These are phyloP conservation scores for Ligustrum vulgare DNA, from an alignment of 257 asterid genomes.

Conservation along the genomic window DNA sequence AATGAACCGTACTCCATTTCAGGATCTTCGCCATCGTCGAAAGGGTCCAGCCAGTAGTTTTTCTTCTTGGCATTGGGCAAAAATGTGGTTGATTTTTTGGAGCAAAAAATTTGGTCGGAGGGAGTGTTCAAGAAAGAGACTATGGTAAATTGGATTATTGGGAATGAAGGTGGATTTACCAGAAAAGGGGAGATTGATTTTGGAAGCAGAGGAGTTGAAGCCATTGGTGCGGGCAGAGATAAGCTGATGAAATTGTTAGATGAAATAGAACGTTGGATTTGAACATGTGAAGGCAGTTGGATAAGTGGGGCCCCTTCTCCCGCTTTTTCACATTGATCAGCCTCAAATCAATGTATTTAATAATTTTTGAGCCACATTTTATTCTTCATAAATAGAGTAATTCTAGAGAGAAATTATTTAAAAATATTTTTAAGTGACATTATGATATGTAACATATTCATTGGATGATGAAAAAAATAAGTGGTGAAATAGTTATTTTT, in stretches of 20 bases:
- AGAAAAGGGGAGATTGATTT: slow-evolving; percentile 45
- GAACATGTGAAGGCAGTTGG: slow-evolving; percentile 64
- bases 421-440: too few relatives aligned
- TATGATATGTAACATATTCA: too few relatives aligned
- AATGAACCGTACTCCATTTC: slow-evolving; percentile 67
- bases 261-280: slow-evolving; percentile 40
- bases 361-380: too few relatives aligned
- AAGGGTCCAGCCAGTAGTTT: slow-evolving; percentile 86
- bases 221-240: slow-evolving; percentile 34
- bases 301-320: slow-evolving; percentile 53
- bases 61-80: slow-evolving; percentile 52
- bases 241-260: background rate
- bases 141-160: slow-evolving; percentile 31
- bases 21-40: slow-evolving; percentile 76
- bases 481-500: too few relatives aligned
- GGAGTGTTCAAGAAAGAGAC: slow-evolving; percentile 29
- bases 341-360: too few relatives aligned
- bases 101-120: slow-evolving; percentile 1
- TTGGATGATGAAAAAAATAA: too few relatives aligned
- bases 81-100: slow-evolving; percentile 30
- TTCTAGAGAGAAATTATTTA: too few relatives aligned
- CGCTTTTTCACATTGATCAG: background rate
- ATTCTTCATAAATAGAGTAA: too few relatives aligned
- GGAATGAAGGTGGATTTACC: slow-evolving; percentile 35
- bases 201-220: slow-evolving; percentile 45